Evolutionary conservation across 2,329 filamentous ascomycete genomes (phyloP).

Genomic region (Alternaria tenuissima): DNA sequence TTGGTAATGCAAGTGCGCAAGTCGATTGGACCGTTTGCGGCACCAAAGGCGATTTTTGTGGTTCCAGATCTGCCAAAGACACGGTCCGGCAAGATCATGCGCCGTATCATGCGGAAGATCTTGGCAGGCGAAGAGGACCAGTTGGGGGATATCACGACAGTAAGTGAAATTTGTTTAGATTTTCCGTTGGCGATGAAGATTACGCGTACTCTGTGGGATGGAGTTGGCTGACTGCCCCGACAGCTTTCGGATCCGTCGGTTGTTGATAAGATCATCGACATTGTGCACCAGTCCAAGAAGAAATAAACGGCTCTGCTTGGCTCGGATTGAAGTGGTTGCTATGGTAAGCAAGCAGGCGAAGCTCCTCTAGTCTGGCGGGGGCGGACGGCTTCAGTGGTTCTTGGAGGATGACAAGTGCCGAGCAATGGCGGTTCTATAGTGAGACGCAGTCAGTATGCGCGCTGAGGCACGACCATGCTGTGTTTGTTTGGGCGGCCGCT

Average conservation of each 20-base stretch:
- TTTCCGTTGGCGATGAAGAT: conserved; percentile 26
- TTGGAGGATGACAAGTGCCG: conserved; percentile 13
- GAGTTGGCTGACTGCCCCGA: conserved; percentile 37
- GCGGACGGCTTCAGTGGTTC: neutral
- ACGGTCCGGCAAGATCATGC: conserved; percentile 98
- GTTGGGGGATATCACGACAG: conserved; percentile 89
- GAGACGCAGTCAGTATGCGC: conserved; percentile 19
- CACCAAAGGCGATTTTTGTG: conserved; percentile 90
- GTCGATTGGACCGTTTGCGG: conserved; percentile 96
- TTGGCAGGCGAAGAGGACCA: conserved; percentile 96
- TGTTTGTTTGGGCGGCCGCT: conserved; percentile 7
- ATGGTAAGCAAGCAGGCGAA: conserved; percentile 5
- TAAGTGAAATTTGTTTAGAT: conserved; percentile 59
- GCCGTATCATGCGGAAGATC: conserved; percentile 95
- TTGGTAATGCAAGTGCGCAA: conserved; percentile 93
- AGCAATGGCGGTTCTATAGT: conserved; percentile 9
- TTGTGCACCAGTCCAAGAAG: conserved; percentile 71
- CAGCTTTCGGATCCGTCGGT: conserved; percentile 89
- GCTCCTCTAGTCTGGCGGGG: neutral
- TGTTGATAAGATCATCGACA: conserved; percentile 86
- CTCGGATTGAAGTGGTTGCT: conserved; percentile 12
- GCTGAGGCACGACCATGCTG: conserved; percentile 9
- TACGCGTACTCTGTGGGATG: conserved; percentile 39
- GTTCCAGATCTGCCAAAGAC: conserved; percentile 97
- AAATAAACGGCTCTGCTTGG: conserved; percentile 44